Base-by-base conservation (phyloP, 805 yeast genomes). In the Saccharomycopsis schoenii region DNA sequence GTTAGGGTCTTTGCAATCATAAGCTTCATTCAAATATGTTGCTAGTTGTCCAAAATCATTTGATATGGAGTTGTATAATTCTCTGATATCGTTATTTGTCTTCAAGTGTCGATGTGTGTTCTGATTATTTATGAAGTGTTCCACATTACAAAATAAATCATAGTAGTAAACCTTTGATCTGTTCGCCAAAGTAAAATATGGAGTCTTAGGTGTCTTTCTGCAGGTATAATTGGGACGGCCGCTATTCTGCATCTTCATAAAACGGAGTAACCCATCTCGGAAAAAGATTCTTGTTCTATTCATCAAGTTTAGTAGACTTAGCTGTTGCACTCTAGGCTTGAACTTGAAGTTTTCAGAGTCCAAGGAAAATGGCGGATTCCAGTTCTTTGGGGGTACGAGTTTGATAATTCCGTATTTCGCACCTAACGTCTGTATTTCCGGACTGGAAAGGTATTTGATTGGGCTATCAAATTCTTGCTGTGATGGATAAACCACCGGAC, bases 391-490 rank as follows among this genome's bases (percentile, higher is more conserved):
- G 4, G 96, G 85, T 6, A 80, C 75, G 1, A 92, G 69, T 68
- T 91, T 92, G 54, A 90, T 72, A 67, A 94, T 91, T 0, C 97
- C 97, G 69, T 78, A 83, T 36, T 73, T 69, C 39, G 69, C 72
- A 1, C 94, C 96, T 10, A 77, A 67, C 1, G 67, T 57, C 1
- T 67, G 65, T 0, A 77, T 75, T 12, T 73, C 70, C 1, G 83
- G 71, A 14, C 80, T 75, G 24, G 87, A 85, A 17, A 89, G 74
- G 65, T 84, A 86, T n/a, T 70, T 71, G 21, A 86, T 80, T 0
- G 96, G 96, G 69, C 86, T 85, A 11, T 71, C 68, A 62, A 84
- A 81, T 66, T 88, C 85, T 29, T 76, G 77, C 19, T 72, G 73
- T 1, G 84, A 73, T 1, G 92, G 87, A 56, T 72, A 71, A 14